These are phyloP conservation scores for Raddia guianensis DNA, from an alignment of 176 grass and related monocot species.

Conservation along the genomic window DNA sequence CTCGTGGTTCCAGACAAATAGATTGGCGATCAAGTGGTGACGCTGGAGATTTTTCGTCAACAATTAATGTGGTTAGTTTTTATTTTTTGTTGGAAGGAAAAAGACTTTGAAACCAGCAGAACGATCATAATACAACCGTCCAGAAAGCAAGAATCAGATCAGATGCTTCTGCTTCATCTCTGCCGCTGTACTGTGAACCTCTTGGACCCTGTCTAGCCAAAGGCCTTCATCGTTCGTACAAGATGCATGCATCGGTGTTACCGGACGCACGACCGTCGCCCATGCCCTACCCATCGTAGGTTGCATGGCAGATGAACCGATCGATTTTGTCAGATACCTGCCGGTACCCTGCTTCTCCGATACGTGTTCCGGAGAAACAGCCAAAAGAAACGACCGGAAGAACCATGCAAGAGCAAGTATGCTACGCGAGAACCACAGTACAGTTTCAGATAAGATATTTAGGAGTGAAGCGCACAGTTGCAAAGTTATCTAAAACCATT, in stretches of 20 bases:
- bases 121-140: background rate
- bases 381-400: background rate
- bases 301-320: constrained; percentile 3
- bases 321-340: constrained; percentile 19
- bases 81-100: too few relatives aligned
- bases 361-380: background rate
- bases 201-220: background rate
- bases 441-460: too few relatives aligned
- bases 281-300: background rate
- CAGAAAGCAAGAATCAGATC: background rate
- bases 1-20: too few relatives aligned
- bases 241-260: background rate
- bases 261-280: constrained; percentile 1
- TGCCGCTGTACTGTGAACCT: background rate
- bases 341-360: background rate
- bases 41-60: too few relatives aligned
- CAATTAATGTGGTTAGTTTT: too few relatives aligned
- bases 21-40: too few relatives aligned
- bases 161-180: background rate
- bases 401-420: too few relatives aligned
- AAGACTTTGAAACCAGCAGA: background rate
- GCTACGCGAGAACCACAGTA: too few relatives aligned
- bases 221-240: background rate
- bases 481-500: too few relatives aligned
- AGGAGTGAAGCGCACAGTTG: too few relatives aligned